Evolutionary conservation across 2,329 filamentous ascomycete species (phyloP).

Genomic region (Harringtonia lauricola): DNA sequence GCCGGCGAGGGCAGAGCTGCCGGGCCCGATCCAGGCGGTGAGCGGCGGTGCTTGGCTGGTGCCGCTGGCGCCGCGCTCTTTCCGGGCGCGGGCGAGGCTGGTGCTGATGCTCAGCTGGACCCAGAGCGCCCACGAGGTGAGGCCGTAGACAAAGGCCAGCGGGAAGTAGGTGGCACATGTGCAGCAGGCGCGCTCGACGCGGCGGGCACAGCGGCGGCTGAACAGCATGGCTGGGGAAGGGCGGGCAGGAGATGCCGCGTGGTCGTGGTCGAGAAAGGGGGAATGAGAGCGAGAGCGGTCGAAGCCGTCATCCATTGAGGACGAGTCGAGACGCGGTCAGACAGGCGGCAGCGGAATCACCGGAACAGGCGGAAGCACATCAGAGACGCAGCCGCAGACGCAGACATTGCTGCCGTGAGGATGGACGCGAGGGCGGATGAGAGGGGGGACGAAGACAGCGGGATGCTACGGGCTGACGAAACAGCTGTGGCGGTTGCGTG

Average conservation of each 20-base stretch:
- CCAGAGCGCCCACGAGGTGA: constrained; percentile 92
- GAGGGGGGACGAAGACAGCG: neutral
- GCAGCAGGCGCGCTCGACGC: constrained; percentile 76
- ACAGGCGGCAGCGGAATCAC: neutral
- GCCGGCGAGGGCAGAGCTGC: constrained; percentile 49
- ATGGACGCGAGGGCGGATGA: neutral
- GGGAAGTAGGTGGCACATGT: constrained; percentile 70
- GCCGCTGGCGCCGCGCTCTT: neutral
- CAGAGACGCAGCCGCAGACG: no score
- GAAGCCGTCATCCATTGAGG: no score
- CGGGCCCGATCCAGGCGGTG: constrained; percentile 5
- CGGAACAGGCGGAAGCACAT: neutral
- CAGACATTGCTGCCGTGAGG: neutral
- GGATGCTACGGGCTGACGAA: neutral
- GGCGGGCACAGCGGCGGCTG: constrained; percentile 54
- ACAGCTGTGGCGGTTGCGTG: neutral
- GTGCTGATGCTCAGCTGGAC: constrained; percentile 67
- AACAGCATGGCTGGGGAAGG: constrained; percentile 23
- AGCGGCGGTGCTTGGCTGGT: neutral
- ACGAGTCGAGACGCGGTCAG: neutral
- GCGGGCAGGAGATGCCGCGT: neutral
- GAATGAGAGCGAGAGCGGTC: no score
- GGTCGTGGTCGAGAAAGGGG: neutral
- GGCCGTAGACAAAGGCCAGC: constrained; percentile 75
- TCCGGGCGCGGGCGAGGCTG: constrained; percentile 32